phyloP scores from a whole-genome alignment of 2,329 filamentous ascomycete genomes.

The Aspergillus sclerotialis region DNA sequence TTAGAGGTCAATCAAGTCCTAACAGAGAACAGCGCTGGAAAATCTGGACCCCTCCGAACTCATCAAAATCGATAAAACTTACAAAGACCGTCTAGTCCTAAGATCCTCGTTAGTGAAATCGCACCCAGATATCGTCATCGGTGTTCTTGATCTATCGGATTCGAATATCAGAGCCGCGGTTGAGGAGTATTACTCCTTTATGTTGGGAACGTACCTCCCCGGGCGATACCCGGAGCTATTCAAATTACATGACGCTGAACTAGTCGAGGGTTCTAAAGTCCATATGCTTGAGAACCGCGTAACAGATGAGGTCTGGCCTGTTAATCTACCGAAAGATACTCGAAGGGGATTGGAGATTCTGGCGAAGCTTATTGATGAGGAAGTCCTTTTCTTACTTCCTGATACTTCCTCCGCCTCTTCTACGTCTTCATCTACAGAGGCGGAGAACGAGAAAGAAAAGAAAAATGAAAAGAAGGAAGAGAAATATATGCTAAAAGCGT shows the following conservation, averaged over 20 bases:
- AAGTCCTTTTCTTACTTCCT: conserved; percentile 54
- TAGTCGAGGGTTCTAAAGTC: conserved; percentile 11
- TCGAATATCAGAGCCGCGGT: conserved; percentile 41
- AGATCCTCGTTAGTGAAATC: conserved; percentile 42
- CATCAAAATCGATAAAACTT: conserved; percentile 54
- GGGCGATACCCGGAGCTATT: conserved; percentile 51
- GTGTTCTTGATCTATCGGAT: conserved; percentile 32
- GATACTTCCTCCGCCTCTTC: conserved; percentile 9
- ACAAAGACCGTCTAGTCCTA: conserved; percentile 44
- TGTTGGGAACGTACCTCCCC: conserved; percentile 50
- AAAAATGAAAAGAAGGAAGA: conserved; percentile 18
- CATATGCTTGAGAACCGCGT: conserved; percentile 38
- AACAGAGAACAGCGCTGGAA: conserved; percentile 41
- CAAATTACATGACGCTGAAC: conserved; percentile 12
- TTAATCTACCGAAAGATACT: conserved; percentile 21
- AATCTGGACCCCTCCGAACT: conserved; percentile 48
- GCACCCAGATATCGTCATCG: conserved; percentile 35
- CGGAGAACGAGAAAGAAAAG: conserved; percentile 2
- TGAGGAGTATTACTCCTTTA: conserved; percentile 50
- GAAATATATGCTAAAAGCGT: conserved; percentile 52
- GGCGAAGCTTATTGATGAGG: conserved; percentile 50
- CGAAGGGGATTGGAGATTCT: conserved; percentile 43
- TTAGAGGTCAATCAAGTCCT: background rate
- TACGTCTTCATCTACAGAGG: conserved; percentile 11
- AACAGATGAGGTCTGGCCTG: conserved; percentile 38